Base-by-base conservation (phyloP, 2,329 filamentous ascomycete species). In the Xylogone sp. region DNA sequence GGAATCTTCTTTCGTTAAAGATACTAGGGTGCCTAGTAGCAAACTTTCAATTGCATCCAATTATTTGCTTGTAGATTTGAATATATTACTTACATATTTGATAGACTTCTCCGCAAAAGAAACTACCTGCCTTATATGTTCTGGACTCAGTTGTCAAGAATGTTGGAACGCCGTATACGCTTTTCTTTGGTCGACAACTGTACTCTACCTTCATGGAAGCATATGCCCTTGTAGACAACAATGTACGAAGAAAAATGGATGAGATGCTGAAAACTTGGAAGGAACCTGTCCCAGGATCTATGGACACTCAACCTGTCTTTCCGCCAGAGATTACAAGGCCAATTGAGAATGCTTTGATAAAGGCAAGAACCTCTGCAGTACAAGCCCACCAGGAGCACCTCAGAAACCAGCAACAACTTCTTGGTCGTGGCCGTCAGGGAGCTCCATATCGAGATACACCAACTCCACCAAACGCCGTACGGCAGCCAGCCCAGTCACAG, bases 221-320 rank as follows among this genome's bases (percentile, higher is more conserved):
- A 34, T 99, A 97, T 68, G 88, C 88, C 3, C 82, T 95, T 54
- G 92, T 97, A 56, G 91, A 96, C 63, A 81, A 82, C 56, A 79
- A 80, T 54, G 91, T 92, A 20, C 84, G 94, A 57, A 86, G 86
- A 60, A 95, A 95, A 70, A 88, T 99, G 82, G 94, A 97, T 67
- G 92, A 95, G 70, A 93, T 99, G 87, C 78, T 99, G 61, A 91
- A 89, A 70, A 99, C 94, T 1, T 99, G 94, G 94, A 97, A 97
- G 71, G 90, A 96, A 64, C 90, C 94, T 2, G 91, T 97, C 13
- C 91, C 93, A 1, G 94, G 93, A 46, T 96, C 94, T 13, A 83
- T 96, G 67, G 93, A 96, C 63, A 86, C 86, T n/a, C 83, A 90
- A 56, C 92, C 94, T 7, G 93, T 99, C 48, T 99, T 99, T 66